Evolutionary conservation across 306 rosid genomes (phyloP), one percentile per base, ranked within the genome.

Genomic region (Fragaria vesca): DNA sequence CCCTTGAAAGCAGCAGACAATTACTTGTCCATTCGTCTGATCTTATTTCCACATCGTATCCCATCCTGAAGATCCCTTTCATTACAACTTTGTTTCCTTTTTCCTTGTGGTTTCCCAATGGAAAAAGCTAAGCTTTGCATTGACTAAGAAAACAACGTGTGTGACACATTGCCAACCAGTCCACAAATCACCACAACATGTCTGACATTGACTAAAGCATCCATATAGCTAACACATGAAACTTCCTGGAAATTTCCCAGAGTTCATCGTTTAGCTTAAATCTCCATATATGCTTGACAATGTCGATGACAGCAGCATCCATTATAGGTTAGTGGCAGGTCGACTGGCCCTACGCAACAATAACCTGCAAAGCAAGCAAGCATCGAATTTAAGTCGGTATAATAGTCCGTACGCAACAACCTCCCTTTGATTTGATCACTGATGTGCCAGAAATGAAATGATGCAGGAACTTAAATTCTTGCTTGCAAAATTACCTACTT

Each of bases 181-280:
- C 77, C 8, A 16, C 3, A 57, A 73, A 21, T 4, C 68, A 60
- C 34, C 32, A 11, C 65, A 26, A 58, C 26, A 54, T n/a, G 61
- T 5, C 7, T 61, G 12, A 9, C 34, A 28, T 62, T 62, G 21
- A 63, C 45, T 17, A 34, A 20, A 20, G 21, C 40, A 16, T n/a
- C 1, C 1, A 1, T 2, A 1, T 13, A 6, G 45, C 58, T 38
- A 38, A 30, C 12, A 43, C 0, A 12, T 26, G 78, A 38, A 75
- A 47, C 78, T 75, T 62, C 78, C 71, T 3, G 13, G 71, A 67
- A 75, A 62, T 32, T 75, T 62, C 60, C 60, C 70, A 36, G 68
- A 9, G 34, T 5, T 28, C 16, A 17, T 26, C 47, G 26, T 66
- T 66, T 66, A 65, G 60, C 74, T 28, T 47, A 30, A 48, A 48